Conservation (phyloP, 2,329 filamentous ascomycete species). For the Penicillium italicum region DNA sequence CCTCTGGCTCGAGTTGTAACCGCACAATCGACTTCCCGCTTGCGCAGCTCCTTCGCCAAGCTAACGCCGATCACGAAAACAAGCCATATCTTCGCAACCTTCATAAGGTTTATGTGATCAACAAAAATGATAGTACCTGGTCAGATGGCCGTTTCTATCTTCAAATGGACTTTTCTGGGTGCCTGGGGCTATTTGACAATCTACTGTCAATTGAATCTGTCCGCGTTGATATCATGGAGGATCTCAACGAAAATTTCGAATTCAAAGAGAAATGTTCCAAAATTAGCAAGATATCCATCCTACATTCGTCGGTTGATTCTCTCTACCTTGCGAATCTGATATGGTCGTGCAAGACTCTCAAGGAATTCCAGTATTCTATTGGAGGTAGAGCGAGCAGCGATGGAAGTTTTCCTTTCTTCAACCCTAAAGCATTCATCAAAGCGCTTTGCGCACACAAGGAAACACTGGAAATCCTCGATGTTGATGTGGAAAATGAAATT, state of each 20-base stretch:
- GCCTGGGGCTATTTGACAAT: conserved; percentile 9
- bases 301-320: conserved; percentile 10
- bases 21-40: conserved; percentile 10
- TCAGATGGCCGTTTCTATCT: conserved; percentile 8
- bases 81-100: conserved; percentile 15
- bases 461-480: conserved; percentile 19
- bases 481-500: conserved; percentile 12
- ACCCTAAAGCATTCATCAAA: conserved; percentile 17
- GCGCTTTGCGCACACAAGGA: conserved; percentile 13
- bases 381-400: conserved; percentile 11
- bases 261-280: conserved; percentile 12
- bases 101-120: conserved; percentile 13
- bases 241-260: neutral
- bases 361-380: conserved; percentile 18
- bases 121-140: neutral
- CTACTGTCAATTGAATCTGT: conserved; percentile 22
- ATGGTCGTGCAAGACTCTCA: conserved; percentile 14
- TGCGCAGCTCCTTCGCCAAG: conserved; percentile 5
- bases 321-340: conserved; percentile 10
- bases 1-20: neutral
- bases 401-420: conserved; percentile 1
- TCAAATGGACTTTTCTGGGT: conserved; percentile 11
- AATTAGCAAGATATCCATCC: conserved; percentile 14
- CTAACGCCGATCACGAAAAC: conserved; percentile 1
- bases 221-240: conserved; percentile 11